Evolutionary conservation across 192 early-diverging fungal species (phyloP).

Genomic region (Hyaloraphidium curvatum): DNA sequence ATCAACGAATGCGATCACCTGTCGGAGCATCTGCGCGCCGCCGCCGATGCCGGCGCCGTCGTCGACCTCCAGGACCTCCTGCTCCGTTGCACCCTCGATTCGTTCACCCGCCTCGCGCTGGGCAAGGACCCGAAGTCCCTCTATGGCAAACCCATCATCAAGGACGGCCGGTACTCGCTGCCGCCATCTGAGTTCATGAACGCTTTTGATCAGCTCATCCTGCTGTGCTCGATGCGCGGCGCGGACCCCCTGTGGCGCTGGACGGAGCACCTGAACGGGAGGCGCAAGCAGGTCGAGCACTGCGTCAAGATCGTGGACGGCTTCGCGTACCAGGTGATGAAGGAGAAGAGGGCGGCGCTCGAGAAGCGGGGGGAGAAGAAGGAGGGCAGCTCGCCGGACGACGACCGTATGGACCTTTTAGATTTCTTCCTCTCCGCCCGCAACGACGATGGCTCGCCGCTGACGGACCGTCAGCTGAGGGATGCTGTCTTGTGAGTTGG

Average conservation of each 20-base stretch:
- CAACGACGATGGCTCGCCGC: conserved; percentile 15
- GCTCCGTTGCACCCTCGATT: background rate
- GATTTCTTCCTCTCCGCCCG: conserved; percentile 19
- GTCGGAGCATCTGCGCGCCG: background rate
- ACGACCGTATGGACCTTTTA: background rate
- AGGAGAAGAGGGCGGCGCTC: background rate
- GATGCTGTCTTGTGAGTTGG: conserved; percentile 18
- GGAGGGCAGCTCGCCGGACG: conserved; percentile 1
- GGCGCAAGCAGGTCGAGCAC: background rate
- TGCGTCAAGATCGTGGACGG: background rate
- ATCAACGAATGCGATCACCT: background rate
- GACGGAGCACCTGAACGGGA: background rate
- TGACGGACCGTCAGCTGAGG: conserved; percentile 17
- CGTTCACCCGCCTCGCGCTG: conserved; percentile 1
- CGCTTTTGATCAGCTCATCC: no score
- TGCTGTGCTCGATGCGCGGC: no score
- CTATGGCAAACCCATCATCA: background rate
- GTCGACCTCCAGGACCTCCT: background rate
- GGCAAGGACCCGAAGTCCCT: background rate
- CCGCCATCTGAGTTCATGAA: background rate
- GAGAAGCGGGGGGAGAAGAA: background rate
- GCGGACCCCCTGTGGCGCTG: background rate
- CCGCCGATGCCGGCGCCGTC: background rate
- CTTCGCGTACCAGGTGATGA: background rate
- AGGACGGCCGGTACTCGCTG: background rate